Percentiles rank a stretch among this genome's conserved stretches.
Evolutionary conservation across 768 basidiomycete genomes (phyloP).

Genomic region (Paxillus rubicundulus): DNA sequence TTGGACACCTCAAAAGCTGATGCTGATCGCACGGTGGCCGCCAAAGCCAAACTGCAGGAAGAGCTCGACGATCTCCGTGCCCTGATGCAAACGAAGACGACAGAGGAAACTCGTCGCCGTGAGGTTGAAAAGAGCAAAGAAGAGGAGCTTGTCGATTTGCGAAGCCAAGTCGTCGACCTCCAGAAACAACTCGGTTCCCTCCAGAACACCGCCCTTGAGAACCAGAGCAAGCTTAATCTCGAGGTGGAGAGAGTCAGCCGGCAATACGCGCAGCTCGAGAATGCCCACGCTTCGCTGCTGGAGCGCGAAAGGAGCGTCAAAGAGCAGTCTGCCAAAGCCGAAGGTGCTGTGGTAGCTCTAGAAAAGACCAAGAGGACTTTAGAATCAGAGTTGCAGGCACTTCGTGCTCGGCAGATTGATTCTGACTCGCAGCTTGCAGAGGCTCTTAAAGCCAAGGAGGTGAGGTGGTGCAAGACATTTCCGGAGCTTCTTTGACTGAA

Average conservation of each 20-base stretch:
- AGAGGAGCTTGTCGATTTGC: slow-evolving; percentile 72
- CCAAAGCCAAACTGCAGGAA: slow-evolving; percentile 63
- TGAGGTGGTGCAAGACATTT: slow-evolving; percentile 30
- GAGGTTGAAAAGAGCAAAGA: slow-evolving; percentile 90
- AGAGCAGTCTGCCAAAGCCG: slow-evolving; percentile 47
- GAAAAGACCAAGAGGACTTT: slow-evolving; percentile 66
- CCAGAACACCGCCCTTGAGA: slow-evolving; percentile 58
- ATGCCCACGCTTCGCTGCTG: slow-evolving; percentile 62
- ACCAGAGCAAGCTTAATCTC: slow-evolving; percentile 69
- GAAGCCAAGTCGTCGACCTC: slow-evolving; percentile 56
- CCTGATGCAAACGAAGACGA: slow-evolving; percentile 80
- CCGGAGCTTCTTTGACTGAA: background rate
- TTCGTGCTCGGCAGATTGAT: slow-evolving; percentile 70
- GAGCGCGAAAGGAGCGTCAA: slow-evolving; percentile 57
- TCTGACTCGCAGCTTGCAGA: slow-evolving; percentile 63
- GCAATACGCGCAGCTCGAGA: slow-evolving; percentile 58
- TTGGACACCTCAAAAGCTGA: slow-evolving; percentile 58
- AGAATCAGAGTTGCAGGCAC: slow-evolving; percentile 70
- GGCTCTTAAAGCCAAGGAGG: slow-evolving; percentile 69
- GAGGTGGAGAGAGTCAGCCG: slow-evolving; percentile 66
- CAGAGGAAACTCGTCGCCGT: slow-evolving; percentile 78
- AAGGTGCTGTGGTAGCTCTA: slow-evolving; percentile 49
- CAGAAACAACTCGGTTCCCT: slow-evolving; percentile 67
- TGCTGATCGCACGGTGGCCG: slow-evolving; percentile 40
- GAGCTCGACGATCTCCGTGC: slow-evolving; percentile 86